A percentile compares a stretch with the other conserved stretches of the same genome.
Evolutionary conservation across 2,329 filamentous ascomycete genomes (phyloP).

Genomic region (Diplocarpon mali): DNA sequence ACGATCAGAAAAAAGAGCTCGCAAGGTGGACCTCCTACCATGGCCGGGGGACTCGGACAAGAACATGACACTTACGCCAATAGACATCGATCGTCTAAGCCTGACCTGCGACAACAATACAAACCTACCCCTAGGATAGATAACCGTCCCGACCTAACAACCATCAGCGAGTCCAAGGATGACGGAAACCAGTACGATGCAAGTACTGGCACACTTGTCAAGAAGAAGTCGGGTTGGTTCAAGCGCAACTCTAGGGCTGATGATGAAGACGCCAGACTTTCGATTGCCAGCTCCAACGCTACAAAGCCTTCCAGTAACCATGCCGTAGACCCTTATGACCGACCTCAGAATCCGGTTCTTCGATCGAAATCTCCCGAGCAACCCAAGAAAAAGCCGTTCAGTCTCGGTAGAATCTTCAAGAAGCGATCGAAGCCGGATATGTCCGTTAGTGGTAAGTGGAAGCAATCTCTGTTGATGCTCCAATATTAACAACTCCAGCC

Average conservation of each 20-base stretch:
- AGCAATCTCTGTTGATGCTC: not conserved
- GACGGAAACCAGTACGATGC: constrained; percentile 14
- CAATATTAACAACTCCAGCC: constrained; percentile 14
- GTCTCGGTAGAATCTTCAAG: constrained; percentile 24
- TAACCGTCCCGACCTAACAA: constrained; percentile 9
- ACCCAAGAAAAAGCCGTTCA: constrained; percentile 24
- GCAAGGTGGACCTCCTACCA: constrained; percentile 7
- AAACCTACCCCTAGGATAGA: constrained; percentile 5
- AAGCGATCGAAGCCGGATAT: constrained; percentile 22
- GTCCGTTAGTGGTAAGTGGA: constrained; percentile 22
- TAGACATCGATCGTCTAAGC: constrained; percentile 4
- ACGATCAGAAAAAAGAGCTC: constrained; percentile 25
- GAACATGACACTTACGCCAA: not conserved
- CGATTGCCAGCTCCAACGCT: constrained; percentile 6
- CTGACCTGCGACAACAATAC: constrained; percentile 21
- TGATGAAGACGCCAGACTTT: constrained; percentile 14
- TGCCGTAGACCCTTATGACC: constrained; percentile 5
- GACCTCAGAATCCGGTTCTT: constrained; percentile 25
- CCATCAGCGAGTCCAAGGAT: constrained; percentile 14
- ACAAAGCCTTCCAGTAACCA: constrained; percentile 12
- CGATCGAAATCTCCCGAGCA: constrained; percentile 1
- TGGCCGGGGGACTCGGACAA: constrained; percentile 10
- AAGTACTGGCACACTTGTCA: constrained; percentile 19
- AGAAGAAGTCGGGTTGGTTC: constrained; percentile 26
- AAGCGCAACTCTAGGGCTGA: constrained; percentile 24